Conservation (phyloP, 768 basidiomycete species). For the Kwoniella mangroviensis region DNA sequence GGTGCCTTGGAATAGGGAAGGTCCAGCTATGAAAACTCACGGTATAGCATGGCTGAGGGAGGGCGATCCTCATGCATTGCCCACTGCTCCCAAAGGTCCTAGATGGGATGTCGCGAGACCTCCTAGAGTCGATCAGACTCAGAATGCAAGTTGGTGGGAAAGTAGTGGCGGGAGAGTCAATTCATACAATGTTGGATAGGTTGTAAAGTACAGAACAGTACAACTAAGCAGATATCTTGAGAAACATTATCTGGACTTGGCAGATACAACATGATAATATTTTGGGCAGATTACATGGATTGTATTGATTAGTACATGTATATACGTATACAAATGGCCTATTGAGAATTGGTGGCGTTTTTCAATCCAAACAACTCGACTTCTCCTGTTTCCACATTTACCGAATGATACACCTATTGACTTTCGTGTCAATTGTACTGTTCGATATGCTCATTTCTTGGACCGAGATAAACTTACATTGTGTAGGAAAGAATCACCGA, state of each 20-base stretch:
- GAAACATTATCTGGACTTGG: neutral
- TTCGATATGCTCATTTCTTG: neutral
- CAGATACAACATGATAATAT: no score
- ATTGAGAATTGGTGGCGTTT: neutral
- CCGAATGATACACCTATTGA: slow-evolving; percentile 9
- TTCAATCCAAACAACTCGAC: slow-evolving; percentile 10
- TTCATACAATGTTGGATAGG: slow-evolving; percentile 4
- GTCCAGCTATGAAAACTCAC: slow-evolving; percentile 48
- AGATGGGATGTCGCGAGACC: slow-evolving; percentile 46
- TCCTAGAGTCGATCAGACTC: slow-evolving; percentile 22
- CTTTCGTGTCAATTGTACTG: neutral
- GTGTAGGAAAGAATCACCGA: slow-evolving; percentile 26
- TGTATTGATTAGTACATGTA: neutral
- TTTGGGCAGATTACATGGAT: no score
- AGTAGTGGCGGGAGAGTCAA: neutral
- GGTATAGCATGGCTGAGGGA: slow-evolving; percentile 47
- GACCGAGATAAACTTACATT: slow-evolving; percentile 14
- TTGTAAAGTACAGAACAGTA: neutral
- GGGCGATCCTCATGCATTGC: slow-evolving; percentile 11
- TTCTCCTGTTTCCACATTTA: slow-evolving; percentile 15
- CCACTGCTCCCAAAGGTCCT: slow-evolving; percentile 38
- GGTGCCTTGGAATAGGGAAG: slow-evolving; percentile 40
- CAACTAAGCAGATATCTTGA: neutral
- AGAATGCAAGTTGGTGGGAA: slow-evolving; percentile 16
- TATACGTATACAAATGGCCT: neutral